Percentiles rank a stretch among this genome's conserved stretches.
phyloP scores from a whole-genome alignment of 2,329 filamentous ascomycete species.

The Falciphora oryzae region DNA sequence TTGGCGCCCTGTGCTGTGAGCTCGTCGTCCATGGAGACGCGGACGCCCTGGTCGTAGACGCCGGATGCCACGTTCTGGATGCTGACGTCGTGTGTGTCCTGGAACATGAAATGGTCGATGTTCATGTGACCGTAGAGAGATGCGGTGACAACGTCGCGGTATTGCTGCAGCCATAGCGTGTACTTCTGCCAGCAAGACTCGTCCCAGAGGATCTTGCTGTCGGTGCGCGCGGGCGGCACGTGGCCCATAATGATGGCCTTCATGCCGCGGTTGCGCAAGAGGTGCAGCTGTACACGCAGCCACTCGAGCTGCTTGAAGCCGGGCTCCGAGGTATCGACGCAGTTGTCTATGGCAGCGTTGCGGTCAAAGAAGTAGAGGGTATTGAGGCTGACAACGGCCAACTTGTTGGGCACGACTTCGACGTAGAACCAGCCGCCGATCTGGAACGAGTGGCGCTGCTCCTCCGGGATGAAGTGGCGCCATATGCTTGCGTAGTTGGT shows the following conservation, averaged over 20 bases:
- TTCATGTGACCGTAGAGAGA: constrained; percentile 95
- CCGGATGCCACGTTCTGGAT: constrained; percentile 2
- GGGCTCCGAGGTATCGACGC: constrained; percentile 69
- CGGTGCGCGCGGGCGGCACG: constrained; percentile 82
- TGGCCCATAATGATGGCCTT: constrained; percentile 94
- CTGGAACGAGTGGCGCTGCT: constrained; percentile 83
- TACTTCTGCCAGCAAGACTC: constrained; percentile 99
- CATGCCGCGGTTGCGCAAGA: constrained; percentile 76
- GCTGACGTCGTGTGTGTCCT: constrained; percentile 74
- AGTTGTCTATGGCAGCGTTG: constrained; percentile 92
- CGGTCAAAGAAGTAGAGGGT: constrained; percentile 94
- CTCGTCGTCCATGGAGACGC: constrained; percentile 41
- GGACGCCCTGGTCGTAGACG: constrained; percentile 15
- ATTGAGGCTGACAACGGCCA: constrained; percentile 91
- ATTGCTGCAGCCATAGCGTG: constrained; percentile 82
- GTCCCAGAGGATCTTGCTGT: constrained; percentile 84
- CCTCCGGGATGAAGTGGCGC: constrained; percentile 83
- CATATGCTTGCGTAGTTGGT: constrained; percentile 72
- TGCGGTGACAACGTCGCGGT: constrained; percentile 79
- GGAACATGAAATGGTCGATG: constrained; percentile 91
- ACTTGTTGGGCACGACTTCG: constrained; percentile 79
- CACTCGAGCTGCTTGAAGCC: constrained; percentile 96
- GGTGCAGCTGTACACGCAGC: constrained; percentile 82
- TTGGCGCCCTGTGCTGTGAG: constrained; percentile 61
- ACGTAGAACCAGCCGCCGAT: constrained; percentile 92